Evolutionary conservation across 148 eudicot genomes (phyloP).

Genomic region (Persicaria tinctoria): DNA sequence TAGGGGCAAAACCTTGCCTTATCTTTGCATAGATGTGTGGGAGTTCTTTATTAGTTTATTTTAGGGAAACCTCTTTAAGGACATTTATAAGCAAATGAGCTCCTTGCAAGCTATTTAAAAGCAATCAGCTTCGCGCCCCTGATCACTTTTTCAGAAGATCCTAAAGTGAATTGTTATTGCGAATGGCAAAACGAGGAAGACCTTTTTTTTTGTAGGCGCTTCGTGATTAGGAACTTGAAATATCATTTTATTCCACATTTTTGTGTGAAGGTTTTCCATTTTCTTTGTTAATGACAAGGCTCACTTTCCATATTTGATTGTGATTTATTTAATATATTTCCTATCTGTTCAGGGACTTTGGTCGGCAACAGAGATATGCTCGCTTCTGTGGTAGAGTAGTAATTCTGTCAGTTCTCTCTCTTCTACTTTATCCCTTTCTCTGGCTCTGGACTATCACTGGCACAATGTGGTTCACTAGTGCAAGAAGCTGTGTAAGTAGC

Average conservation of each 20-base stretch:
- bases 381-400: slow-evolving; percentile 88
- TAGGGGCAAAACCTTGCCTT: background rate
- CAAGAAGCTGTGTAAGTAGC: slow-evolving; percentile 65
- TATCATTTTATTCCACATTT: background rate
- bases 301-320: background rate
- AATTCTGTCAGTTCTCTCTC: slow-evolving; percentile 66
- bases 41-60: background rate
- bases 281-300: background rate
- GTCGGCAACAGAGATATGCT: slow-evolving; percentile 84
- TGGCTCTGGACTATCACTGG: slow-evolving; percentile 89
- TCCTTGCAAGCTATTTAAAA: no score
- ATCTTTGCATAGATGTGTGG: background rate
- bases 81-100: background rate
- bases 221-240: background rate
- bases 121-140: no score
- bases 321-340: background rate
- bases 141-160: background rate
- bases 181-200: background rate
- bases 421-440: slow-evolving; percentile 84
- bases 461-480: slow-evolving; percentile 75
- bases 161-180: background rate
- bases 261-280: background rate
- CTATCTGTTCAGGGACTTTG: slow-evolving; percentile 62
- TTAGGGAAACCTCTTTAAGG: background rate
- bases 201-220: slow-evolving; percentile 3